phyloP scores from a whole-genome alignment of 106 monocot genomes.

The Allium cepa region DNA sequence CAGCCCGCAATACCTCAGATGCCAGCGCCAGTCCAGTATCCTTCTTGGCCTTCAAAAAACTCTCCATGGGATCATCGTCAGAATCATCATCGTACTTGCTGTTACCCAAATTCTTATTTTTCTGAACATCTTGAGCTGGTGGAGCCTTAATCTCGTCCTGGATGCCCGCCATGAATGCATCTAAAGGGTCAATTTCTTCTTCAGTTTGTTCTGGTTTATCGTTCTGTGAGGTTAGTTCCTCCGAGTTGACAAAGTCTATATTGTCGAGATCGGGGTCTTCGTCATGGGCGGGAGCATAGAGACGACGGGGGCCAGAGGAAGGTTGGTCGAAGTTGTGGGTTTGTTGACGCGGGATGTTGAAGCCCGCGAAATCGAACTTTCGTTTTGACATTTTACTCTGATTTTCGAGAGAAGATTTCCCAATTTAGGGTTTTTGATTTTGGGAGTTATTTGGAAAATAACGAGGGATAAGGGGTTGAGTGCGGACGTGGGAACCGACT shows the following conservation, averaged over 20 bases:
- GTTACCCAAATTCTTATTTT: slow-evolving; percentile 28
- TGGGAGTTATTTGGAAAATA: neutral
- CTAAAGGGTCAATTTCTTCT: slow-evolving; percentile 86
- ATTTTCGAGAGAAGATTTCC: neutral
- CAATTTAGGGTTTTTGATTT: slow-evolving; percentile 1
- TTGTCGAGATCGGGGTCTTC: slow-evolving; percentile 81
- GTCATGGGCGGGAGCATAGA: slow-evolving; percentile 63
- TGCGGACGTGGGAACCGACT: too few relatives aligned
- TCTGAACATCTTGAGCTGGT: slow-evolving; percentile 16
- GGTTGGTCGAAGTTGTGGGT: slow-evolving; percentile 84
- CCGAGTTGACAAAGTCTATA: slow-evolving; percentile 47
- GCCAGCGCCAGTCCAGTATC: slow-evolving; percentile 79
- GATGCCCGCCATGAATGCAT: slow-evolving; percentile 95
- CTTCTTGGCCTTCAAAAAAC: slow-evolving; percentile 89
- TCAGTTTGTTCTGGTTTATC: slow-evolving; percentile 11
- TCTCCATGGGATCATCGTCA: slow-evolving; percentile 87
- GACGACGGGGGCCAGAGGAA: slow-evolving; percentile 48
- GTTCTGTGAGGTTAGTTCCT: neutral
- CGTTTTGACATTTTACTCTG: slow-evolving; percentile 66
- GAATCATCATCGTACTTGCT: slow-evolving; percentile 56
- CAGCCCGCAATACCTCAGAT: slow-evolving; percentile 75
- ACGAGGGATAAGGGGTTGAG: too few relatives aligned
- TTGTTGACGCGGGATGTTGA: slow-evolving; percentile 72
- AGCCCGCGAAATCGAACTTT: slow-evolving; percentile 94
- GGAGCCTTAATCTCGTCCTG: slow-evolving; percentile 69